These are phyloP conservation scores for Syncephalis plumigaleata DNA, from an alignment of 371 early-diverging fungal species.

Conservation along the genomic window DNA sequence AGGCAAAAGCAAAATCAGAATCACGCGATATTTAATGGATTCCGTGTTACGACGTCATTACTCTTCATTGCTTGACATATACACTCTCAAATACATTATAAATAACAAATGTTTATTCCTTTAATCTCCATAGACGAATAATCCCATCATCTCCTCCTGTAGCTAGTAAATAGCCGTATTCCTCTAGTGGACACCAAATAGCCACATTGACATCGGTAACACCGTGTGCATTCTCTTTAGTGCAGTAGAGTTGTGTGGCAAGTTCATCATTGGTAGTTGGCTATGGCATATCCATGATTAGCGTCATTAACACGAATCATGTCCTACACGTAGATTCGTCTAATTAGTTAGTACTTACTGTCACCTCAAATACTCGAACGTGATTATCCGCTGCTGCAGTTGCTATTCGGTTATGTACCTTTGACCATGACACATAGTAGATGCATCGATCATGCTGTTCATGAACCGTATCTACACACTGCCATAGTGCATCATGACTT, in stretches of 20 bases:
- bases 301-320: no score
- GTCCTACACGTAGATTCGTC: no score
- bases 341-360: no score
- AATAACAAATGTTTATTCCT: slow-evolving; percentile 2
- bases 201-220: slow-evolving; percentile 78
- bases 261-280: no score
- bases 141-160: slow-evolving; percentile 79
- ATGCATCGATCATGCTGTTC: slow-evolving; percentile 65
- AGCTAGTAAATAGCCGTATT: slow-evolving; percentile 46
- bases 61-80: no score
- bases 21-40: no score
- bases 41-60: no score
- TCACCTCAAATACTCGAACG: slow-evolving; percentile 46
- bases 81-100: no score
- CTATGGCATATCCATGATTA: no score
- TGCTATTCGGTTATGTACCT: slow-evolving; percentile 38
- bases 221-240: slow-evolving; percentile 49
- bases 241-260: background rate
- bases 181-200: slow-evolving; percentile 57
- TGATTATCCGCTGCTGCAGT: slow-evolving; percentile 75
- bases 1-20: no score
- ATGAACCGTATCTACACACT: slow-evolving; percentile 37
- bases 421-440: slow-evolving; percentile 87
- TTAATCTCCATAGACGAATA: slow-evolving; percentile 53
- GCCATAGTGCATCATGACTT: slow-evolving; percentile 30